Percentiles rank a stretch among this genome's conserved stretches.
Evolutionary conservation across 2,329 filamentous ascomycete species (phyloP).

Genomic region (Hirsutella minnesotensis): DNA sequence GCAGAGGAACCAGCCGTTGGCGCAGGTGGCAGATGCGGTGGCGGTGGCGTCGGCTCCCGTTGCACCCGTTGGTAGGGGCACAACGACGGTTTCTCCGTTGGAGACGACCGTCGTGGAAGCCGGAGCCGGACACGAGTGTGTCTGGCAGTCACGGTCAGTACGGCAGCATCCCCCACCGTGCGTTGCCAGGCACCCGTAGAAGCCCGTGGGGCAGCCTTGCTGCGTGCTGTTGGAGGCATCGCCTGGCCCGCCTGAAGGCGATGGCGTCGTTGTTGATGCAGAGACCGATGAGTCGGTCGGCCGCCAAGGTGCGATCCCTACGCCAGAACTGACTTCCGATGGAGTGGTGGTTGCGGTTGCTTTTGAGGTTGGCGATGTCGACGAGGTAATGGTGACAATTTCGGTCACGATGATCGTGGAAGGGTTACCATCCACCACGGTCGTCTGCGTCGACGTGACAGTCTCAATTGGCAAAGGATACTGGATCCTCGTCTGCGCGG

Average conservation of each 20-base stretch:
- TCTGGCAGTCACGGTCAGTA: slow-evolving; percentile 73
- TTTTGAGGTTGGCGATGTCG: slow-evolving; percentile 17
- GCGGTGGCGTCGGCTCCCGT: slow-evolving; percentile 20
- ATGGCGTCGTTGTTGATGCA: slow-evolving; percentile 18
- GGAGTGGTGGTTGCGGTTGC: slow-evolving; percentile 22
- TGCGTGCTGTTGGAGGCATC: slow-evolving; percentile 23
- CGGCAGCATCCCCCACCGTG: slow-evolving; percentile 81
- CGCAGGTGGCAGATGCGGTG: slow-evolving; percentile 41
- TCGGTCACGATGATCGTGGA: slow-evolving; percentile 29
- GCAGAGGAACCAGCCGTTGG: slow-evolving; percentile 70
- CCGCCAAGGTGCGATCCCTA: slow-evolving; percentile 33
- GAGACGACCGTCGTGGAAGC: slow-evolving; percentile 49
- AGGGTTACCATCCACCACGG: slow-evolving; percentile 20
- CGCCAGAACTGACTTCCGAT: slow-evolving; percentile 22
- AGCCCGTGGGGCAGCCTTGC: slow-evolving; percentile 66
- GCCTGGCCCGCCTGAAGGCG: too few species aligned
- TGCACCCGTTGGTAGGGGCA: slow-evolving; percentile 32
- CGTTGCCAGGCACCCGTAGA: slow-evolving; percentile 79
- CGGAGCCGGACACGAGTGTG: slow-evolving; percentile 61
- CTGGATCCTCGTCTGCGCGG: neutral
- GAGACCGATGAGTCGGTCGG: slow-evolving; percentile 19
- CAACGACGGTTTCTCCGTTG: slow-evolving; percentile 58
- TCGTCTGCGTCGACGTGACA: slow-evolving; percentile 27
- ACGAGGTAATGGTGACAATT: slow-evolving; percentile 24
- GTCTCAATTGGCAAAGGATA: slow-evolving; percentile 10